Base-by-base conservation (phyloP, 306 rosid genomes). In the Gastrolobium villosum region DNA sequence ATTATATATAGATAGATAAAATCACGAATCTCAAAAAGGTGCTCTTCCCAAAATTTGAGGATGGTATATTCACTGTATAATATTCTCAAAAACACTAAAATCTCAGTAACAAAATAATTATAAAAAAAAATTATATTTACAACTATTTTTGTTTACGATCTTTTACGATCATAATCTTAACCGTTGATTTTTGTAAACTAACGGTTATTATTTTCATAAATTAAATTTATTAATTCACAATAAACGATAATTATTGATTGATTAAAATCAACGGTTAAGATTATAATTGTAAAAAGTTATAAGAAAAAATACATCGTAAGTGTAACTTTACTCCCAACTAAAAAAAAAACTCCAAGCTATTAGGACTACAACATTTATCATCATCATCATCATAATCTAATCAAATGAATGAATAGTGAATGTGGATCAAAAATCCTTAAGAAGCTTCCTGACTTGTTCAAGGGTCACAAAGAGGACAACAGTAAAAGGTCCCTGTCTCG, bases 401-500 rank as follows among this genome's bases (percentile, higher is more conserved):
- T 11, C 2, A 13, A n/a, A 35, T 56, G 31, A 53, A 64, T 31
- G 74, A 43, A 65, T 63, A 41, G 4, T 0, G 5, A 20, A 20
- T 20, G 26, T 20, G 26, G 26, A 20, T 70, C 71, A 70, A 70
- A 79, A 79, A 0, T 88, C 91, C 76, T 79, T 91, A 5, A 90
- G 77, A 28, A 91, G n/a, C 77, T 90, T 94, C 74, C 92, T 82
- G 4, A 91, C 80, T 84, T 94, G 98, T 81, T 93, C 98, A 10
- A 93, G 93, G 0, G 98, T 93, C 6, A 93, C 97, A 72, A 93
- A 93, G 55, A 93, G 84, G 28, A 91, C 96, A 48, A 93, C 97
- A 0, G 97, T 93, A 60, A 91, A 94, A 5, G 98, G 98, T 1
- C 97, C 95, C 78, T 93, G 98, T 74, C 98, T 86, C 1, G 95